Base-by-base conservation (phyloP, 768 basidiomycete genomes). In the Rhodotorula taiwanensis region DNA sequence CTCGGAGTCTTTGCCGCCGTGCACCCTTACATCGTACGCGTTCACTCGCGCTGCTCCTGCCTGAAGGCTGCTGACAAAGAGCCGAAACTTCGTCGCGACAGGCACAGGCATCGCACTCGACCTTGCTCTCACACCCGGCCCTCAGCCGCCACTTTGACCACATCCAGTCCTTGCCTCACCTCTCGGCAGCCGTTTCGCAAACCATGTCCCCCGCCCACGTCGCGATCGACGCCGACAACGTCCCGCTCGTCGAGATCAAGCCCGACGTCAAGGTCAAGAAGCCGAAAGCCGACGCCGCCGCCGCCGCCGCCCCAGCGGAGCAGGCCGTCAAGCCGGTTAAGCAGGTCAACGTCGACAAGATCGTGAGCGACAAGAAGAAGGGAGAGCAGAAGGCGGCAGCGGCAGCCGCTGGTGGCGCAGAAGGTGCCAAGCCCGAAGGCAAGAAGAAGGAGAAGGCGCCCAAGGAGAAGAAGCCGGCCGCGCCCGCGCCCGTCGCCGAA, bases 101-200 rank as follows among this genome's bases (percentile, higher is more conserved):
- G 86, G 83, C 86, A 14, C 83, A 85, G 72, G 78, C 87, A 23
- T 81, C 83, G 71, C 80, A 87, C 8, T 69, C 80, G n/a, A 83
- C 87, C 73, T 86, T 88, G 78, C 86, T 88, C 74, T 77, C 84
- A 23, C 82, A 84, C 58, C 91, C 94, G 9, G 81, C 88, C 27
- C 75, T 98, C 43, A 88, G 88, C 45, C 88, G 95, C 49, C 97
- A 94, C 80, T 94, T 98, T 74, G 87, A 93, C 76, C 90, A 97
- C 76, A 82, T 99, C 62, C 94, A 98, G 78, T 81, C 83, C 50
- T 79, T 79, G 27, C 79, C 85, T 10, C 75, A 81, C 21, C 83
- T 95, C 44, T 80, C 83, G 30, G 78, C 79, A 49, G 81, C 83
- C 5, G 82, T 84, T 10, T 78, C 79, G 48, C 52, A 67, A 30